These are phyloP conservation scores for Polymyxa betae DNA, from an alignment of 208 protist genomes.

Conservation along the genomic window DNA sequence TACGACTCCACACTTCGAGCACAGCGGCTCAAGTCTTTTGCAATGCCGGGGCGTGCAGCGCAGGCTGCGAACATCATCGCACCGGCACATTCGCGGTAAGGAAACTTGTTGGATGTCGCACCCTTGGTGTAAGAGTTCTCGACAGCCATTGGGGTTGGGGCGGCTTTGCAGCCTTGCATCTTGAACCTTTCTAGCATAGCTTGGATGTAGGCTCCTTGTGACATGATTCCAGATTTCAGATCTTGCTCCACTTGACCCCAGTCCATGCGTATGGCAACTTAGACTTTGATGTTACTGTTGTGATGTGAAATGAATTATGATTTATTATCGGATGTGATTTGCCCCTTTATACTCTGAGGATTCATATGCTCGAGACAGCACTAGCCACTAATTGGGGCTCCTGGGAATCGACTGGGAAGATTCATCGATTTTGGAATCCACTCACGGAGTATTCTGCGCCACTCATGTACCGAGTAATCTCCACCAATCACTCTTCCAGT, in stretches of 20 bases:
- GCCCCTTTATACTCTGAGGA: no score
- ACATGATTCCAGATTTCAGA: background rate
- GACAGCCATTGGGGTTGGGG: background rate
- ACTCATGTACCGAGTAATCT: no score
- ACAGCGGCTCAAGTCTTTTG: background rate
- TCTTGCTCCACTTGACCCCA: background rate
- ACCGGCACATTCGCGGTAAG: background rate
- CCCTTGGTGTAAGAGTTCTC: background rate
- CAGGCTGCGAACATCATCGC: background rate
- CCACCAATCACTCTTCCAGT: no score
- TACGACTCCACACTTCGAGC: background rate
- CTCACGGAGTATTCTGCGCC: no score
- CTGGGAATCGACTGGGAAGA: no score
- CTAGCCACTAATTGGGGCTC: no score
- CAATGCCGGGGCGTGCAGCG: background rate
- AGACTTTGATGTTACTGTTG: no score
- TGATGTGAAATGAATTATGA: no score
- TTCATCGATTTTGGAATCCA: no score
- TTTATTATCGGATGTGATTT: no score
- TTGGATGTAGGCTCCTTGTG: background rate
- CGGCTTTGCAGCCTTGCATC: background rate
- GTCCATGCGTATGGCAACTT: no score
- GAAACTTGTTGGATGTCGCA: background rate
- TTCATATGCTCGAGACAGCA: no score
- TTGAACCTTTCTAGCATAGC: background rate